Evolutionary conservation across 1,284 basidiomycete species (phyloP), one percentile per base, ranked within the genome.

Genomic region (Trichosporon coremiiforme): DNA sequence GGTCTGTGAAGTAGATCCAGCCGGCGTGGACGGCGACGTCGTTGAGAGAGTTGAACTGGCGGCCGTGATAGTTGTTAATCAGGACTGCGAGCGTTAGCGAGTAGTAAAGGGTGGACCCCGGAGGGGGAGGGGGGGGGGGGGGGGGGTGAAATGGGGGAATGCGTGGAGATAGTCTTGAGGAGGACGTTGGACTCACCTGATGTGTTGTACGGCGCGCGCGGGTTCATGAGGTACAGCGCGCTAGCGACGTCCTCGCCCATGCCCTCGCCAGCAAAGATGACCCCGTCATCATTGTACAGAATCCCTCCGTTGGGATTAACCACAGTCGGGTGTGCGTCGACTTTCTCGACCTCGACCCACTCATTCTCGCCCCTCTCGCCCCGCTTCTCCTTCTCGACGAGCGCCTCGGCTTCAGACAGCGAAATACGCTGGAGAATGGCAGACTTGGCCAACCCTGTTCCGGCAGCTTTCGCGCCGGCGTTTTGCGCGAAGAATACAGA

Each of bases 31-130:
- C 84, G 75, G 90, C 91, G 69, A 90, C 84, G 77, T 94, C 92
- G 79, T 93, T 92, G 66, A 92, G 82, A 1, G 90, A 90, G 82
- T 91, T 92, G 84, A 93, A 94, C 76, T 92, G 90, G 9, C 90
- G 85, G 2, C 91, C 91, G 75, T 87, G 90, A 77, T 85, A 90
- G 81, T 90, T 91, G 83, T 91, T 88, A 68, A 91, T 77, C 17
- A 90, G 76, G 55, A 90, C 86, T 22, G 66, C 41, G 41, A 45
- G 50, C 50, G 50, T 22, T 7, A 53, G 50, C 50, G 50, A 22
- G 50, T 9, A 5, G 25, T 25, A 25, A 25, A 25, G 25, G 25
- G 25, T 25, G 25, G 25, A 25, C 25, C 25, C 25, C 25, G 25
- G 25, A 25, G 25, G 25, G 25, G 25, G 25, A 25, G 25, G 25